A percentile compares a stretch with the other conserved stretches of the same genome.
These are phyloP conservation scores for Malassezia yamatoensis DNA, from an alignment of 1,284 basidiomycete species.

Conservation along the genomic window DNA sequence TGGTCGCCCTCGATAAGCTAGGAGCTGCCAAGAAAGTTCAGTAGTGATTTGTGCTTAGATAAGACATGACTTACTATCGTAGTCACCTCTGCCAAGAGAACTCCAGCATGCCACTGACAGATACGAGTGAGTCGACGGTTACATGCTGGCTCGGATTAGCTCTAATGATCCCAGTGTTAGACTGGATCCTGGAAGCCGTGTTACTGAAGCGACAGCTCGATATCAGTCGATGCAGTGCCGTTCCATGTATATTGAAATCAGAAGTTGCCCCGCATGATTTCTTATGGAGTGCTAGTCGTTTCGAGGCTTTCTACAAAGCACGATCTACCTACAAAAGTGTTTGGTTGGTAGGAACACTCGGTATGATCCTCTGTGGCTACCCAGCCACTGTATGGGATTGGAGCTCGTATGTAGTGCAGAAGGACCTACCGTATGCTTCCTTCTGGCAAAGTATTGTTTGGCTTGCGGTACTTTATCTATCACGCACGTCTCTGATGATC, in stretches of 20 bases:
- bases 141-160: neutral
- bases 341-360: neutral
- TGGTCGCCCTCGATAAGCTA: conserved; percentile 23
- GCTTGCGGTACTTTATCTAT: neutral
- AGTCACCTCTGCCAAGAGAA: no score
- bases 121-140: neutral
- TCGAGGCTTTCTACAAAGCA: neutral
- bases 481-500: neutral
- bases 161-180: neutral
- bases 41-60: neutral
- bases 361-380: neutral
- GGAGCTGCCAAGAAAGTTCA: neutral
- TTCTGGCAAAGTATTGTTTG: neutral
- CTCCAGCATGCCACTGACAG: neutral
- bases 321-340: neutral
- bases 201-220: neutral
- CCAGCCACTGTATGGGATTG: neutral
- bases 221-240: neutral
- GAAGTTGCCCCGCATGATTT: neutral
- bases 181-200: neutral
- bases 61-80: neutral
- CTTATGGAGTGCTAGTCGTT: neutral
- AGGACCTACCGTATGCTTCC: neutral
- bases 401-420: neutral
- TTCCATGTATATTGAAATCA: neutral